Evolutionary conservation across 495 filamentous ascomycete genomes (phyloP).

Genomic region (Aspergillus sclerotioniger): DNA sequence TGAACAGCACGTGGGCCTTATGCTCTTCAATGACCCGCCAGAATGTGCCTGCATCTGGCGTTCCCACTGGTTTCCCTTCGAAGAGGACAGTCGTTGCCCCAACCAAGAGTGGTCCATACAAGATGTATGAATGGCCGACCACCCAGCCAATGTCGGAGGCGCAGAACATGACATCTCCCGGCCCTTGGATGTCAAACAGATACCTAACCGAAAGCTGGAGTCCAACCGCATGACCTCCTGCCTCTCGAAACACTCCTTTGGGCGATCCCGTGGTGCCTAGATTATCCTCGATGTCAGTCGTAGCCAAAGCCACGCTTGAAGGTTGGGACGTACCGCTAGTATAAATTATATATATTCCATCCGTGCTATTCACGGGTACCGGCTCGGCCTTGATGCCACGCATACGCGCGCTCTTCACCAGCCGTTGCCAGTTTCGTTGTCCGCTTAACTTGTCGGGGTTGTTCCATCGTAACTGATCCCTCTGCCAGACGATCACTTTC

Average conservation of each 20-base stretch:
- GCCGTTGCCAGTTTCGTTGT: conserved; percentile 74
- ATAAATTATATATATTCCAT: conserved; percentile 88
- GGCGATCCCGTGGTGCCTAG: conserved; percentile 79
- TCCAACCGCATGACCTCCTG: conserved; percentile 85
- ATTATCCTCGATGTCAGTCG: conserved; percentile 3
- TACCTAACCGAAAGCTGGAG: conserved; percentile 75
- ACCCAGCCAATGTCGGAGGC: conserved; percentile 87
- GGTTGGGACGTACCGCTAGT: conserved; percentile 55
- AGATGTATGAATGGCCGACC: conserved; percentile 78
- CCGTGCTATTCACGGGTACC: conserved; percentile 73
- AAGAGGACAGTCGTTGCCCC: conserved; percentile 86
- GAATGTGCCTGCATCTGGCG: conserved; percentile 80
- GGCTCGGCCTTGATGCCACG: conserved; percentile 64
- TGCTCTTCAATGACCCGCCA: conserved; percentile 86
- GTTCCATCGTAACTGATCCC: conserved; percentile 74
- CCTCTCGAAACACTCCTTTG: conserved; percentile 83
- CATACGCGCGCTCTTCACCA: conserved; percentile 64
- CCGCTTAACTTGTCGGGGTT: conserved; percentile 59
- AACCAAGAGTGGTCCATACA: conserved; percentile 80
- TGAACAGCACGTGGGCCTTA: conserved; percentile 79
- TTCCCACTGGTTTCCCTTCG: conserved; percentile 90
- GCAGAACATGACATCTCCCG: conserved; percentile 81
- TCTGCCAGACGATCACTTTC: conserved; percentile 72
- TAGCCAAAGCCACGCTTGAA: not conserved
- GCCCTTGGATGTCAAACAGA: conserved; percentile 74